phyloP scores from a whole-genome alignment of 164 flowering plant genomes.

The Berberis thunbergii region DNA sequence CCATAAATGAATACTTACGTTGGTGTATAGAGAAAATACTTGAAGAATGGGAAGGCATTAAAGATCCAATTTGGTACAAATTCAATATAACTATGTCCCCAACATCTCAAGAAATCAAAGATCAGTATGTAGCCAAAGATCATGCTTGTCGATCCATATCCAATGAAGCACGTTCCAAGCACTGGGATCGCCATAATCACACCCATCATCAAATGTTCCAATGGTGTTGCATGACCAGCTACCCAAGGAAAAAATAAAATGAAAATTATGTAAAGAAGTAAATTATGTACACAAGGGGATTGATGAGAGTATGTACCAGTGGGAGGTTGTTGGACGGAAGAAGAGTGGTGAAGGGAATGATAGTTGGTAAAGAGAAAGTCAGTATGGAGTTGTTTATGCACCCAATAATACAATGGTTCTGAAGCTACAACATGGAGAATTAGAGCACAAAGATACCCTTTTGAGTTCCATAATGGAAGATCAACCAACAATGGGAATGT shows the following conservation, averaged over 20 bases:
- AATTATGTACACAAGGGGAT: neutral
- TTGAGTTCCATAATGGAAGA: constrained; percentile 53
- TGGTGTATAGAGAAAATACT: constrained; percentile 61
- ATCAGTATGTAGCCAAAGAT: constrained; percentile 41
- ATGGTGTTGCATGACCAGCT: constrained; percentile 65
- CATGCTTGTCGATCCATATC: constrained; percentile 48
- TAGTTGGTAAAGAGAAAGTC: constrained; percentile 36
- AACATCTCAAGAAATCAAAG: constrained; percentile 72
- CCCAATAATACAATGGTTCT: constrained; percentile 71
- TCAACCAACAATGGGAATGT: constrained; percentile 29
- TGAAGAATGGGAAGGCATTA: constrained; percentile 48
- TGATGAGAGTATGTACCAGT: constrained; percentile 40
- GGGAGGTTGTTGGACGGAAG: constrained; percentile 45
- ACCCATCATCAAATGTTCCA: constrained; percentile 59
- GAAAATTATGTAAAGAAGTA: neutral
- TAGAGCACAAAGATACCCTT: constrained; percentile 37
- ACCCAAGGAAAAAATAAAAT: constrained; percentile 11
- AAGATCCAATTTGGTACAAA: constrained; percentile 44
- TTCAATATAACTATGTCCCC: constrained; percentile 78
- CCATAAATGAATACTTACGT: constrained; percentile 43
- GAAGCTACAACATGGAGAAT: constrained; percentile 55
- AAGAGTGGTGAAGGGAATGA: constrained; percentile 77
- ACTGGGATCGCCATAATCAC: constrained; percentile 52
- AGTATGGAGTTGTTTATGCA: constrained; percentile 46
- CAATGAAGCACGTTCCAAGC: constrained; percentile 39